These are phyloP conservation scores for Vaccinium darrowii DNA, from an alignment of 148 eudicot genomes.

Conservation along the genomic window DNA sequence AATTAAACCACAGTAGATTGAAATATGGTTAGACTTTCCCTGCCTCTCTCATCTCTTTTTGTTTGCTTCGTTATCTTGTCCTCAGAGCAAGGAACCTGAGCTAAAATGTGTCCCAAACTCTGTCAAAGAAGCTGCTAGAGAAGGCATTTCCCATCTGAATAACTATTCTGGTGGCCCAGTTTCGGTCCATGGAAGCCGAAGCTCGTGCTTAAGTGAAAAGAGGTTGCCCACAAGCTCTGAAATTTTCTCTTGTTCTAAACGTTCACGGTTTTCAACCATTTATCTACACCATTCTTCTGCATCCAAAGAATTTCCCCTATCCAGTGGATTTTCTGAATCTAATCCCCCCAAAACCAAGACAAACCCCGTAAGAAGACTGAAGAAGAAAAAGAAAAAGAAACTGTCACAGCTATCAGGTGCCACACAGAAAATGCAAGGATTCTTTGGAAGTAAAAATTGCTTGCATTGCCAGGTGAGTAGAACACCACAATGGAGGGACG, in stretches of 20 bases:
- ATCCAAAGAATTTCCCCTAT: neutral
- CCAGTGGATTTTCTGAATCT: neutral
- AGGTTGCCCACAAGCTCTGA: neutral
- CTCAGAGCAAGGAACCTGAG: slow-evolving; percentile 19
- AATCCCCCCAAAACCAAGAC: neutral
- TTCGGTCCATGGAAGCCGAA: slow-evolving; percentile 35
- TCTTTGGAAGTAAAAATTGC: slow-evolving; percentile 31
- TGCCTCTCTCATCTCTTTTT: slow-evolving; percentile 14
- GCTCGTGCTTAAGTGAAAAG: slow-evolving; percentile 13
- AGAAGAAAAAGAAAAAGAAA: slow-evolving; percentile 24
- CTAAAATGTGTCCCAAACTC: slow-evolving; percentile 10
- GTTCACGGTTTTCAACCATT: slow-evolving; percentile 12
- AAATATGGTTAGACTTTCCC: neutral
- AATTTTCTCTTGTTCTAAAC: slow-evolving; percentile 26
- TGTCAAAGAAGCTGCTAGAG: slow-evolving; percentile 1
- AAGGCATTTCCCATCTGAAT: neutral
- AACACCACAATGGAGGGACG: slow-evolving; percentile 98
- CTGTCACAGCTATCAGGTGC: slow-evolving; percentile 11
- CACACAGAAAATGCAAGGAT: neutral
- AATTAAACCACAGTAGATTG: neutral
- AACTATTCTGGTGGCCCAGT: slow-evolving; percentile 25
- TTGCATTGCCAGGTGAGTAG: slow-evolving; percentile 76
- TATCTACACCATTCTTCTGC: neutral
- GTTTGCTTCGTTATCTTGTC: neutral
- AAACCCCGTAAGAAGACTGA: neutral